These are phyloP conservation scores for Mucor indicus DNA, from an alignment of 371 early-diverging fungal species.

Conservation along the genomic window DNA sequence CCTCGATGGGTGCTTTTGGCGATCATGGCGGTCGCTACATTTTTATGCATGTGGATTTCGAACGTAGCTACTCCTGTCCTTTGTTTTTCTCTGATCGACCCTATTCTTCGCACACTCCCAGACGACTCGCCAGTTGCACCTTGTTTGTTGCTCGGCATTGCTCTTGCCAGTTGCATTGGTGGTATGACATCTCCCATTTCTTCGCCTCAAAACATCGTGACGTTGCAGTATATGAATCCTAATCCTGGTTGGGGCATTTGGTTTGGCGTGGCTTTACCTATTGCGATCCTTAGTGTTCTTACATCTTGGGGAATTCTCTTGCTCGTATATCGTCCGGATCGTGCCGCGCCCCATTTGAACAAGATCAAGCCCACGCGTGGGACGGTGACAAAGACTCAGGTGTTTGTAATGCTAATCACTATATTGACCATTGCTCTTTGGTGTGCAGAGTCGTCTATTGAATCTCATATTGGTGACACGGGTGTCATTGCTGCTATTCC, in stretches of 20 bases:
- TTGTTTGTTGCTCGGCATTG: constrained; percentile 88
- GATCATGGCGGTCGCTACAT: constrained; percentile 70
- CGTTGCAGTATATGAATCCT: constrained; percentile 81
- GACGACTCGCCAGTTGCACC: constrained; percentile 67
- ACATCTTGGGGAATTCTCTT: constrained; percentile 78
- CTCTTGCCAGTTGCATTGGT: constrained; percentile 89
- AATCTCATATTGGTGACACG: constrained; percentile 80
- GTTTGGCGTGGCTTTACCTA: constrained; percentile 73
- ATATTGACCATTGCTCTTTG: constrained; percentile 73
- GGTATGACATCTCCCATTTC: constrained; percentile 95
- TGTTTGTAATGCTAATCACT: constrained; percentile 54
- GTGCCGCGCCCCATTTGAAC: constrained; percentile 40
- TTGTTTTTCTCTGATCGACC: constrained; percentile 72
- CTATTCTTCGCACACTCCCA: constrained; percentile 66
- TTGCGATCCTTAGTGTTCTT: constrained; percentile 67
- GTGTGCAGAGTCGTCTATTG: constrained; percentile 76
- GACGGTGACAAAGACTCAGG: constrained; percentile 49
- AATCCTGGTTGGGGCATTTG: constrained; percentile 80
- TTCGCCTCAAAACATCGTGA: constrained; percentile 90
- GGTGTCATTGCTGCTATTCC: constrained; percentile 91
- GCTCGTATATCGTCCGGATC: constrained; percentile 55
- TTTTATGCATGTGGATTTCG: constrained; percentile 74
- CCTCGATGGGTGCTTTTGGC: constrained; percentile 66
- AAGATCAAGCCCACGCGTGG: constrained; percentile 44
- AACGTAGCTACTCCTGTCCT: constrained; percentile 83